Evolutionary conservation across 148 eudicot species (phyloP), one percentile per base, ranked within the genome.

Genomic region (Arbutus unedo): DNA sequence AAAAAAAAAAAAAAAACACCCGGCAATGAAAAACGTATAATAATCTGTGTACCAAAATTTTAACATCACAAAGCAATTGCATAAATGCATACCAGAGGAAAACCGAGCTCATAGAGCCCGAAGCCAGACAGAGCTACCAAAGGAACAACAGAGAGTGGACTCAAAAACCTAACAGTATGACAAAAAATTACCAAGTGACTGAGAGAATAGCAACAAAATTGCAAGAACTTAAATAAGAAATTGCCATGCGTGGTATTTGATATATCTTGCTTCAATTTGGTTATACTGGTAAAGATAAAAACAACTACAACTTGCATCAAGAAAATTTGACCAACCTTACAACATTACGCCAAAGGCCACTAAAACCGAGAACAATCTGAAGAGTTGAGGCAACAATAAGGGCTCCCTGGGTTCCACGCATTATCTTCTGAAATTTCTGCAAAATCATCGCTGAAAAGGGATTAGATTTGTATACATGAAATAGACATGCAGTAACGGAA

Each of bases 301-400:
- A 21, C 48, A 6, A 10, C 38, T 9, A 45, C 8, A 45, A 59
- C 18, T 76, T 41, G 11, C 60, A 50, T 14, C 25, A 10, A 18
- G 16, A 60, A 54, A 53, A 13, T 10, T 23, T 15, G 51, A 72
- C 86, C 44, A 21, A 96, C 99, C 99, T 92, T 16, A 84, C 82
- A 4, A 94, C 91, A 86, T 91, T 94, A 11, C 98, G 91, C 99
- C 99, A 96, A 74, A 94, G 90, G 82, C 98, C 98, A 91, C 98
- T 94, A 87, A 94, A 96, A 43, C 99, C 99, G 18, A 94, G 25
- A 49, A 94, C 85, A 83, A 96, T 93, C 72, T 94, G 99, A 75
- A 96, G 88, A 48, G 82, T 84, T 3, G 99, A 94, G 41, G 99
- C 98, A 73, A 96, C 97, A 79, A 96, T 94, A 74, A 96, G 84